A percentile compares a stretch with the other conserved stretches of the same genome.
Evolutionary conservation across 257 asterid genomes (phyloP).

Genomic region (Solanum medicagineum): DNA sequence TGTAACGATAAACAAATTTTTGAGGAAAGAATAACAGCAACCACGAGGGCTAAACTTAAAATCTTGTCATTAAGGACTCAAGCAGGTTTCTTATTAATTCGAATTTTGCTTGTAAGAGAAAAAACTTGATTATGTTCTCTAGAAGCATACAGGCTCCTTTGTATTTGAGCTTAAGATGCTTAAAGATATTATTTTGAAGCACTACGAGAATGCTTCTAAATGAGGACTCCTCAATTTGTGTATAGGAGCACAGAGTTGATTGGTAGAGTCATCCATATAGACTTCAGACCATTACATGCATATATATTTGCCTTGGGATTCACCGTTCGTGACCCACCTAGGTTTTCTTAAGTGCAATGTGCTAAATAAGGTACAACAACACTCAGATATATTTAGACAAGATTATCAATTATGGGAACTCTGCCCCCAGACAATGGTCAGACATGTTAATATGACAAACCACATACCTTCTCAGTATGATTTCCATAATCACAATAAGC

Average conservation of each 20-base stretch:
- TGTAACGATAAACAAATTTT: neutral
- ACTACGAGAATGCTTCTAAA: neutral
- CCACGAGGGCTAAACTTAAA: neutral
- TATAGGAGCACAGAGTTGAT: neutral
- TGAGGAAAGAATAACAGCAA: neutral
- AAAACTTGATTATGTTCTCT: neutral
- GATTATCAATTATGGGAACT: neutral
- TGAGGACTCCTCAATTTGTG: neutral
- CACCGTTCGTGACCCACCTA: neutral
- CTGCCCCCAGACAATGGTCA: neutral
- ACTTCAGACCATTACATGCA: neutral
- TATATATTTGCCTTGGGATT: neutral
- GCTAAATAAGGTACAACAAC: neutral
- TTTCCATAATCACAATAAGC: slow-evolving; percentile 92
- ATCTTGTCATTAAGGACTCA: neutral
- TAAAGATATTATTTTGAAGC: neutral
- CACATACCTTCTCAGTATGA: slow-evolving; percentile 79
- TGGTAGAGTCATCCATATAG: neutral
- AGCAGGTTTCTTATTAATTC: neutral
- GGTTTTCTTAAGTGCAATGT: neutral
- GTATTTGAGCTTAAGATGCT: neutral
- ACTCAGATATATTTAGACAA: neutral
- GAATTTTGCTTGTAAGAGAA: neutral
- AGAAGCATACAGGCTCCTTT: neutral
- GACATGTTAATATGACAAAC: neutral